Conservation (phyloP, 148 eudicot species). For the Camellia sinensis region DNA sequence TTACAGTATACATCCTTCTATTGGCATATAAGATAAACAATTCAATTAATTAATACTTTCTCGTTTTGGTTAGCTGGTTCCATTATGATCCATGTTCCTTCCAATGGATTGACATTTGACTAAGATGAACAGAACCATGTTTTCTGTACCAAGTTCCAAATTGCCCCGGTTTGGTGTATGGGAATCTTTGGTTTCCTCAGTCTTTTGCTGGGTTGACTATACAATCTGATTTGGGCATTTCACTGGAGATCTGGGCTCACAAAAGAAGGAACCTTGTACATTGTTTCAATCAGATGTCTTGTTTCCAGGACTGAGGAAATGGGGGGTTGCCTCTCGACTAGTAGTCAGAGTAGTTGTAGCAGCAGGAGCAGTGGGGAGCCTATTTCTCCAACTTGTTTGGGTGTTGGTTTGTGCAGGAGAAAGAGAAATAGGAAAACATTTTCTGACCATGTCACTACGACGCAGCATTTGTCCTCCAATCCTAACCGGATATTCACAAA, state of each 20-base stretch:
- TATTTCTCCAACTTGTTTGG: constrained; percentile 48
- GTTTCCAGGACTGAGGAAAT: constrained; percentile 49
- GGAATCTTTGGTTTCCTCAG: constrained; percentile 22
- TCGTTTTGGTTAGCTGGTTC: constrained; percentile 42
- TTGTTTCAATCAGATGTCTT: constrained; percentile 33
- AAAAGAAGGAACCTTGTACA: constrained; percentile 25
- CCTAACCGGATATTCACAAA: constrained; percentile 75
- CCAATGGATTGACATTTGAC: constrained; percentile 53
- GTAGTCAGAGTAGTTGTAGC: constrained; percentile 62
- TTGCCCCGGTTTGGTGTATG: constrained; percentile 11
- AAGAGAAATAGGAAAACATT: constrained; percentile 68
- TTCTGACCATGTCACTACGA: constrained; percentile 51
- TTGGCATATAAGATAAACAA: constrained; percentile 20
- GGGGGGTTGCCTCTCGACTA: constrained; percentile 90
- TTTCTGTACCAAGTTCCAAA: constrained; percentile 14
- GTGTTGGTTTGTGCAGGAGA: constrained; percentile 46
- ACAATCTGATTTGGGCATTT: constrained; percentile 18
- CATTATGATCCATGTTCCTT: constrained; percentile 26
- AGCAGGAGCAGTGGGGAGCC: constrained; percentile 61
- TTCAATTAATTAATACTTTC: constrained; percentile 23
- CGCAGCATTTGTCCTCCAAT: constrained; percentile 78
- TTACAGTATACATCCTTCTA: neutral
- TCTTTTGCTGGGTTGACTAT: constrained; percentile 26
- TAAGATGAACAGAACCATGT: constrained; percentile 21
- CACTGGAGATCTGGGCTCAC: constrained; percentile 24